phyloP scores from a whole-genome alignment of 345 rosid species.

The Bretschneidera sinensis region DNA sequence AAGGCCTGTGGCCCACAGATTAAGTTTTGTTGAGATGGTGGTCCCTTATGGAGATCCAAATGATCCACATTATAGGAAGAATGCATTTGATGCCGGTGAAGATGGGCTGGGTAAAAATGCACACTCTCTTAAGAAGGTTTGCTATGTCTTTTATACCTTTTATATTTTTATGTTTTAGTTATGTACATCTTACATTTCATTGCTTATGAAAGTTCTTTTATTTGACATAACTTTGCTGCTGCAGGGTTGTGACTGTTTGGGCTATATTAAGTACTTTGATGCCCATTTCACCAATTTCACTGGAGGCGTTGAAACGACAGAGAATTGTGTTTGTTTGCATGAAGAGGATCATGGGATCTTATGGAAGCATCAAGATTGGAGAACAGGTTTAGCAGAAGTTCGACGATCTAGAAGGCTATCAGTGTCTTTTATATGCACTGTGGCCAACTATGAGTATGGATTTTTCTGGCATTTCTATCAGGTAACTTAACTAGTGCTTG shows the following conservation, averaged over 20 bases:
- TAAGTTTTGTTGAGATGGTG: slow-evolving; percentile 84
- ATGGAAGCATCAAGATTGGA: slow-evolving; percentile 91
- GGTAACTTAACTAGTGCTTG: slow-evolving; percentile 32
- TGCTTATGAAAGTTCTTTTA: not conserved
- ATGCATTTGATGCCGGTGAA: slow-evolving; percentile 84
- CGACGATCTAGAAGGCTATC: slow-evolving; percentile 65
- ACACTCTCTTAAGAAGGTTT: slow-evolving; percentile 70
- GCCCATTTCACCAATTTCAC: slow-evolving; percentile 74
- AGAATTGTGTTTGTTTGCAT: slow-evolving; percentile 72
- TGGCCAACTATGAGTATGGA: slow-evolving; percentile 73
- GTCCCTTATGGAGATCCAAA: slow-evolving; percentile 85
- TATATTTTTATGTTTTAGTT: not conserved
- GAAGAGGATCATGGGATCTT: slow-evolving; percentile 77
- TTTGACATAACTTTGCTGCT: slow-evolving; percentile 6
- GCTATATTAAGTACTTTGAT: slow-evolving; percentile 65
- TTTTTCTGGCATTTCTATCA: slow-evolving; percentile 79
- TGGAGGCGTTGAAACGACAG: slow-evolving; percentile 73
- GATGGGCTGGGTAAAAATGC: slow-evolving; percentile 83
- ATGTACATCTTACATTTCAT: not conserved
- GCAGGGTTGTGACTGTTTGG: slow-evolving; percentile 79
- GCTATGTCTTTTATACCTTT: not conserved
- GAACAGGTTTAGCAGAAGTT: slow-evolving; percentile 78
- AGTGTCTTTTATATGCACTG: slow-evolving; percentile 62
- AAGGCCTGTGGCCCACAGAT: slow-evolving; percentile 68
- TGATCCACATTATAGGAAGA: slow-evolving; percentile 73